Percentiles rank a stretch among this genome's conserved stretches.
Conservation (phyloP, 2,329 filamentous ascomycete species). For the Claviceps sp. region DNA sequence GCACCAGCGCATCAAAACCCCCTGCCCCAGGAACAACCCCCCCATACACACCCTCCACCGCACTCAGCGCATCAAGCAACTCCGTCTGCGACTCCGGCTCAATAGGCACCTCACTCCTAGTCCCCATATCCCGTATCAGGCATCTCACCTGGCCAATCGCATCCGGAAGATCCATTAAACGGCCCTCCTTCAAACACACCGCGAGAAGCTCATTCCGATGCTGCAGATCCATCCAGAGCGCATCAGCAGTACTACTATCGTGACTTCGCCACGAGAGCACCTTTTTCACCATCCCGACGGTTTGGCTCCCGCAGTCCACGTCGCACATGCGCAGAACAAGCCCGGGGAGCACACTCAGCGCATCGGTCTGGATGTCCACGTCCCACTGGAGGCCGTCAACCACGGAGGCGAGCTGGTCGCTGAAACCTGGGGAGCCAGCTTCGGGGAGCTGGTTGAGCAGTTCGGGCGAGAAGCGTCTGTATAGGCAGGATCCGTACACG, state of each 20-base stretch:
- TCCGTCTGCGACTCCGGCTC: slow-evolving; percentile 78
- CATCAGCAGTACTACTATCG: slow-evolving; percentile 48
- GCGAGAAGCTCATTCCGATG: slow-evolving; percentile 59
- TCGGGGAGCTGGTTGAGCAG: slow-evolving; percentile 57
- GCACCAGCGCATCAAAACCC: slow-evolving; percentile 77
- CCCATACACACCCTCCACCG: slow-evolving; percentile 67
- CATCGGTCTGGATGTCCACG: slow-evolving; percentile 56
- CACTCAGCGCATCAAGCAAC: slow-evolving; percentile 63
- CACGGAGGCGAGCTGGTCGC: slow-evolving; percentile 45
- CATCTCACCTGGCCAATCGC: slow-evolving; percentile 39
- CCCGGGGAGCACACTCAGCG: slow-evolving; percentile 56
- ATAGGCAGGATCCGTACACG: slow-evolving; percentile 81
- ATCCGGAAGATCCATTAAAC: slow-evolving; percentile 27
- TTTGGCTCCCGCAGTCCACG: slow-evolving; percentile 86
- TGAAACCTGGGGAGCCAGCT: slow-evolving; percentile 53
- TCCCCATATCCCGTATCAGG: slow-evolving; percentile 66
- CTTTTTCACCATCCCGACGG: slow-evolving; percentile 89
- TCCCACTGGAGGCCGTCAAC: slow-evolving; percentile 68
- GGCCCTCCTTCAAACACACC: slow-evolving; percentile 40
- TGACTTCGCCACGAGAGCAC: slow-evolving; percentile 69
- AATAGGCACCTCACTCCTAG: slow-evolving; percentile 64
- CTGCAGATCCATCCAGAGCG: slow-evolving; percentile 66
- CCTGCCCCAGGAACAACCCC: slow-evolving; percentile 91
- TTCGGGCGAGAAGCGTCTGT: slow-evolving; percentile 79
- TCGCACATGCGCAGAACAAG: slow-evolving; percentile 84